Evolutionary conservation across 2,329 filamentous ascomycete genomes (phyloP).

Genomic region (Beauveria scarabaeidicola): DNA sequence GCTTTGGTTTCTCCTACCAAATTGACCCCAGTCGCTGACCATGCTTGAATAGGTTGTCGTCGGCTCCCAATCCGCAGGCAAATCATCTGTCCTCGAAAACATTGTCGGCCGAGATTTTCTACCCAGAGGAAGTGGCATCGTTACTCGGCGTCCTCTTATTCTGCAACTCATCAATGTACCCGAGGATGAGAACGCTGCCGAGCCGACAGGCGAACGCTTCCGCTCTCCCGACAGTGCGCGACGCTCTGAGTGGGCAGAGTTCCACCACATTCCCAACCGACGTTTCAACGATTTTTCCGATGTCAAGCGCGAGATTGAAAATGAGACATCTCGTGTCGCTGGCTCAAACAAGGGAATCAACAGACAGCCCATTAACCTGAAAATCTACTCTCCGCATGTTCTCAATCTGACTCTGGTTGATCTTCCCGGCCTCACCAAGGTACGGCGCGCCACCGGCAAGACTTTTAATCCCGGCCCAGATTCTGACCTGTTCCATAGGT

Average conservation of each 20-base stretch:
- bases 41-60: slow-evolving; percentile 69
- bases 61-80: slow-evolving; percentile 95
- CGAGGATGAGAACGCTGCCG: slow-evolving; percentile 58
- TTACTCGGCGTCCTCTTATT: slow-evolving; percentile 87
- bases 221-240: slow-evolving; percentile 63
- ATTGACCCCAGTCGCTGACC: slow-evolving; percentile 8
- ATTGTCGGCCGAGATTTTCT: slow-evolving; percentile 97
- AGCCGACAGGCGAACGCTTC: slow-evolving; percentile 63
- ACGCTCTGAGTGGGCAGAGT: slow-evolving; percentile 79
- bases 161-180: slow-evolving; percentile 97
- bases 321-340: slow-evolving; percentile 83
- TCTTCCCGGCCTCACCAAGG: slow-evolving; percentile 90
- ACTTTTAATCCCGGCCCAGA: background rate
- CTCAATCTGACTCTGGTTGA: slow-evolving; percentile 94
- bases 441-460: slow-evolving; percentile 27
- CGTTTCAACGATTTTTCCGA: slow-evolving; percentile 86
- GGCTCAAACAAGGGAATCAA: slow-evolving; percentile 99
- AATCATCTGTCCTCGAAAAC: slow-evolving; percentile 97
- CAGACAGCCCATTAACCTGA: slow-evolving; percentile 92
- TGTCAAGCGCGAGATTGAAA: slow-evolving; percentile 94
- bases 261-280: slow-evolving; percentile 86
- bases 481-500: slow-evolving; percentile 43
- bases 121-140: slow-evolving; percentile 91
- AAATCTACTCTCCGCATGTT: slow-evolving; percentile 95
- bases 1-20: background rate